Evolutionary conservation across 192 early-diverging fungal genomes (phyloP).

Genomic region (Phycomyces nitens): DNA sequence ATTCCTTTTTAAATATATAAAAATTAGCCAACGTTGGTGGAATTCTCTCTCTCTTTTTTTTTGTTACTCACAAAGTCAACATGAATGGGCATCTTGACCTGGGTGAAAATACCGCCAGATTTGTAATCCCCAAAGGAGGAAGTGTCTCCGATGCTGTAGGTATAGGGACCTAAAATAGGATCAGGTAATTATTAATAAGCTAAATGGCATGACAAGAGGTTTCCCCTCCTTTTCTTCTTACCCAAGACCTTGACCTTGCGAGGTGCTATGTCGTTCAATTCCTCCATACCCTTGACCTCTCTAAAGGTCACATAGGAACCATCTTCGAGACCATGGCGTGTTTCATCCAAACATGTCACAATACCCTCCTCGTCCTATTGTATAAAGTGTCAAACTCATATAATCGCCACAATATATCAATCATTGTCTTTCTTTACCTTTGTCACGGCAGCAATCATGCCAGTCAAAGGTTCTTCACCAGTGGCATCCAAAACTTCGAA

Average conservation of each 20-base stretch:
- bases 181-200: not conserved
- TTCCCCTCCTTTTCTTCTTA: not conserved
- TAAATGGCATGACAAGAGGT: not conserved
- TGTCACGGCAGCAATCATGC: conserved; percentile 87
- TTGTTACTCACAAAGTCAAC: conserved; percentile 69
- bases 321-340: conserved; percentile 96
- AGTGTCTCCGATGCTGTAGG: conserved; percentile 95
- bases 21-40: not conserved
- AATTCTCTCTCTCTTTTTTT: not conserved
- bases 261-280: conserved; percentile 78
- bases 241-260: conserved; percentile 81
- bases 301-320: conserved; percentile 93
- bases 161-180: conserved; percentile 71
- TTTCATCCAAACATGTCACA: conserved; percentile 94
- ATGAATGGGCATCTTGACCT: conserved; percentile 92
- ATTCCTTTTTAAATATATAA: conserved; percentile 39
- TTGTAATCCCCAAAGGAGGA: conserved; percentile 67
- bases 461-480: conserved; percentile 88
- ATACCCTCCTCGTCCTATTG: conserved; percentile 67
- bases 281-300: conserved; percentile 90
- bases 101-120: conserved; percentile 88
- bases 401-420: not conserved
- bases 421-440: conserved; percentile 28
- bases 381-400: not conserved
- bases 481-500: conserved; percentile 86